phyloP scores from a whole-genome alignment of 108 stramenopile genomes.

The Nitzschia inconspicua region DNA sequence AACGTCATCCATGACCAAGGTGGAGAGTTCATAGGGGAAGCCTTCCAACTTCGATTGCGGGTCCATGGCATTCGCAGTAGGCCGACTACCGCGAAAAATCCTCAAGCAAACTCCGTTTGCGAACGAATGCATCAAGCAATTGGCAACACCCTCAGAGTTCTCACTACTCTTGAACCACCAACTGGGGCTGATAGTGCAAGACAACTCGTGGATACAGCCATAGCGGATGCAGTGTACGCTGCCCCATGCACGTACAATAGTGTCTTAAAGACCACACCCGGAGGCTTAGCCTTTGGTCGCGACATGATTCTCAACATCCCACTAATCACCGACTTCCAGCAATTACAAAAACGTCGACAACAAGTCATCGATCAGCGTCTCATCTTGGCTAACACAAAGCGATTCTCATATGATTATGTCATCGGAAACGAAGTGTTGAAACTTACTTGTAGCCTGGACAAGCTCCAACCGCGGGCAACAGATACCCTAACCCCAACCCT shows the following conservation, averaged over 20 bases:
- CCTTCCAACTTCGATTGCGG: constrained; percentile 25
- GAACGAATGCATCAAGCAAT: constrained; percentile 42
- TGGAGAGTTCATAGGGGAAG: constrained; percentile 33
- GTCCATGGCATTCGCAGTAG: constrained; percentile 19
- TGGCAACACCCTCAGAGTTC: constrained; percentile 18
- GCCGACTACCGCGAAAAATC: constrained; percentile 41
- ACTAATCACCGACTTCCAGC: constrained; percentile 22
- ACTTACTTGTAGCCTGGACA: no score
- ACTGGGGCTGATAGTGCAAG: constrained; percentile 1
- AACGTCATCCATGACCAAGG: constrained; percentile 35
- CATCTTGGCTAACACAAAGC: no score
- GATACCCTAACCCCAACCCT: no score
- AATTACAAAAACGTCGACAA: constrained; percentile 1
- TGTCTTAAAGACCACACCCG: constrained; percentile 23
- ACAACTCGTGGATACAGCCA: constrained; percentile 19
- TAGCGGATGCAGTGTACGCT: constrained; percentile 28
- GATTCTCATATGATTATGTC: no score
- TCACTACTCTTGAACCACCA: constrained; percentile 17
- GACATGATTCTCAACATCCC: constrained; percentile 45
- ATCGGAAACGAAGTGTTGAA: no score
- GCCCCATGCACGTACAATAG: constrained; percentile 8
- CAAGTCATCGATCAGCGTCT: background rate
- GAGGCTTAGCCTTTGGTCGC: constrained; percentile 28
- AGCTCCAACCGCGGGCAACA: no score
- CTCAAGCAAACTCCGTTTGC: constrained; percentile 37